Conservation (phyloP, 306 rosid genomes). For the Cicer yamashitae region DNA sequence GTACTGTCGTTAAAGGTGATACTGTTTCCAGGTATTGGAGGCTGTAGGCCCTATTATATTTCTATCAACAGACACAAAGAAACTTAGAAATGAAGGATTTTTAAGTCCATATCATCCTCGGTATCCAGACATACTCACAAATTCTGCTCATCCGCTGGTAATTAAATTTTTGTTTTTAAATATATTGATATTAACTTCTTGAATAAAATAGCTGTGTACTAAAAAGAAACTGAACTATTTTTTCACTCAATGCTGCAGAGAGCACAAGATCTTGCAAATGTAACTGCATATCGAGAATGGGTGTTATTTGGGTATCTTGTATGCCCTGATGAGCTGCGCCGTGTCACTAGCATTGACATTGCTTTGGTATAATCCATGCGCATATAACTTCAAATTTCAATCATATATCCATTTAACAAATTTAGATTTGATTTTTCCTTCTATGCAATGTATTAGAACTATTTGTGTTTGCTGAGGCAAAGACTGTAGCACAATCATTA, state of each 20-base stretch:
- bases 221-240: constrained; percentile 35
- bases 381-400: constrained; percentile 34
- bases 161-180: constrained; percentile 28
- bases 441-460: constrained; percentile 23
- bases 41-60: constrained; percentile 97
- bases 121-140: constrained; percentile 97
- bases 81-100: constrained; percentile 97
- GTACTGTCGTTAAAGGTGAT: constrained; percentile 16
- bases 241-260: constrained; percentile 62
- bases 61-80: constrained; percentile 94
- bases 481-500: constrained; percentile 14
- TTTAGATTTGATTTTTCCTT: constrained; percentile 38
- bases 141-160: constrained; percentile 99
- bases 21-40: constrained; percentile 80
- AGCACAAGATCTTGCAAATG: constrained; percentile 99
- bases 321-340: constrained; percentile 99
- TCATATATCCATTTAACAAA: constrained; percentile 26
- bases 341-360: constrained; percentile 97
- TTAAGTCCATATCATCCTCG: constrained; percentile 99
- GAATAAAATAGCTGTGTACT: constrained; percentile 40
- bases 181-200: constrained; percentile 38
- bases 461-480: constrained; percentile 27
- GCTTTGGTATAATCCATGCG: constrained; percentile 73
- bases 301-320: constrained; percentile 97
- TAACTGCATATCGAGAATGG: constrained; percentile 98